Evolutionary conservation across 2,329 filamentous ascomycete species (phyloP), one percentile per base, ranked within the genome.

Genomic region (Raffaelea albimanens): DNA sequence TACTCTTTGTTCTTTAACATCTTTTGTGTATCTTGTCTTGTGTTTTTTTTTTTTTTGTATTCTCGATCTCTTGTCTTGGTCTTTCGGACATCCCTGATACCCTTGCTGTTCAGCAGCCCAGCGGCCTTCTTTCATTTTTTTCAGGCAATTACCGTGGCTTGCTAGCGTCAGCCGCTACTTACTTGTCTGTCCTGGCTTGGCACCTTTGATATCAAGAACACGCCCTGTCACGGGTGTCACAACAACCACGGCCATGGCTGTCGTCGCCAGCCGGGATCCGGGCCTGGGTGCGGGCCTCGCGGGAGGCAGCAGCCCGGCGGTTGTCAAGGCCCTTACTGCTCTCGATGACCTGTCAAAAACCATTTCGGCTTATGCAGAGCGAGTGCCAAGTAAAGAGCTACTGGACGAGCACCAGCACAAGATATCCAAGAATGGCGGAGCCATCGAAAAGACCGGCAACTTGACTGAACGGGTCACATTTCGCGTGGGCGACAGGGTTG

Each of bases 371-470:
- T 46, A 51, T 16, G 8, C 22, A 13, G 14, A 18, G 7, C 43
- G 45, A 2, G 59, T 95, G 85, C n/a, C 97, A 69, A 1, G 82
- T 82, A n/a, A 88, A 80, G 61, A 97, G 96, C 3, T 95, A 73
- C 59, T 97, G 88, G 16, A 95, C 80, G 20, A 97, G 69, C 1
- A 91, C 90, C 53, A 55, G 45, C 44, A 22, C 13, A 9, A 14
- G 1, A 45, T 55, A 2, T 19, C 21, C 7, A 29, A 49, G 11
- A 33, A 25, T 22, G 47, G 46, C 3, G 52, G 50, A 11, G 33
- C 44, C 1, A 14, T 51, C 18, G 45, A 53, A 22, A 23, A 31
- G 16, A 49, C 48, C 4, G 47, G 49, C 39, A 40, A 21, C 9
- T 11, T 42, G 1, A 43, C 34, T 5, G 53, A 54, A n/a, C 33